Percentiles rank a stretch among this genome's conserved stretches.
These are phyloP conservation scores for Blastocystis sp. DNA, from an alignment of 352 stramenopile genomes.

Conservation along the genomic window DNA sequence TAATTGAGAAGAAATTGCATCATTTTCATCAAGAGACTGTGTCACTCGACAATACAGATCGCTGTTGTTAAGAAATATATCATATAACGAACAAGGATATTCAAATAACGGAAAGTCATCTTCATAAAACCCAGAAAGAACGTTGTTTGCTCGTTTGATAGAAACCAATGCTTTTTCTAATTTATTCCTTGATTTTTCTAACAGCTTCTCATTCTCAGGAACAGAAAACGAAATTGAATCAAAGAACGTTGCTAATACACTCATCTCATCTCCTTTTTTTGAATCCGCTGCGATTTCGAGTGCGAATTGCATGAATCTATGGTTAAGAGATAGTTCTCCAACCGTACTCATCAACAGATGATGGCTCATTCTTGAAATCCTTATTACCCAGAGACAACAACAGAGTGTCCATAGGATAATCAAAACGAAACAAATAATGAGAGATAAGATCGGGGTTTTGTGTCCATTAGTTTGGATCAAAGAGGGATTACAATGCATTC, in stretches of 20 bases:
- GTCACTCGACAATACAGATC: background rate
- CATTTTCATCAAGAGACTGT: background rate
- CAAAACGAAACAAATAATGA: background rate
- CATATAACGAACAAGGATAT: slow-evolving; percentile 1
- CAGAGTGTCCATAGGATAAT: background rate
- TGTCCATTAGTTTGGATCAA: background rate
- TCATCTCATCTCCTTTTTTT: slow-evolving; percentile 40
- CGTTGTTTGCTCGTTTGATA: background rate
- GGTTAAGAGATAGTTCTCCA: background rate
- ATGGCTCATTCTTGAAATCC: background rate
- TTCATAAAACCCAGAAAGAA: background rate
- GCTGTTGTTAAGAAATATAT: slow-evolving; percentile 7
- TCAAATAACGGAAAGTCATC: background rate
- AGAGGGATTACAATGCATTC: background rate
- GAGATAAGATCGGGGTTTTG: slow-evolving; percentile 36
- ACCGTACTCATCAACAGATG: background rate
- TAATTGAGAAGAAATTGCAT: background rate
- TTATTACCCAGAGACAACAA: background rate
- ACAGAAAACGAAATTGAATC: background rate
- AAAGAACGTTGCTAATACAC: background rate
- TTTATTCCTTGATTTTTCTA: background rate
- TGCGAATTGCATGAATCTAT: background rate
- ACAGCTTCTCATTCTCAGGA: background rate
- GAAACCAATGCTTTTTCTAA: background rate
- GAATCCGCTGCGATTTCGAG: background rate